Percentiles rank a stretch among this genome's conserved stretches.
Conservation (phyloP, 257 asterid genomes). For the Anisodus acutangulus region DNA sequence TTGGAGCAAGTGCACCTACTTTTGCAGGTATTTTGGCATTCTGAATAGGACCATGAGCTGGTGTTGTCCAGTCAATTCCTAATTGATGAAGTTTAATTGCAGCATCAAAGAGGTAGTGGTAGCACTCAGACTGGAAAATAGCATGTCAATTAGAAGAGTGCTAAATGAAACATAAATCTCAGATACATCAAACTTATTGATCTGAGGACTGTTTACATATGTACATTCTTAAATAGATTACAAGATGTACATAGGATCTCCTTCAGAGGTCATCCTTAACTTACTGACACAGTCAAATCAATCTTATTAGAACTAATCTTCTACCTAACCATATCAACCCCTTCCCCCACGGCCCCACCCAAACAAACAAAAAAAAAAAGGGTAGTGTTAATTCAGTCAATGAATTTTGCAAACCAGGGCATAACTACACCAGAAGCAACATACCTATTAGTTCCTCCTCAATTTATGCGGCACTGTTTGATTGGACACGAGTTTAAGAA, state of each 20-base stretch:
- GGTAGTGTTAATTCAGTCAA: too few relatives aligned
- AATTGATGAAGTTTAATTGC: conserved; percentile 92
- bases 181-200: not conserved
- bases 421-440: too few relatives aligned
- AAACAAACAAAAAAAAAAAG: too few relatives aligned
- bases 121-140: conserved; percentile 81
- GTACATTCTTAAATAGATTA: not conserved
- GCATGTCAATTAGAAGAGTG: conserved; percentile 34
- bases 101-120: conserved; percentile 97
- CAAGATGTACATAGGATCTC: not conserved
- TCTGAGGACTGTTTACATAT: not conserved
- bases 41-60: conserved; percentile 72
- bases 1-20: conserved; percentile 37
- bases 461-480: too few relatives aligned
- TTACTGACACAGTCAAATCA: not conserved
- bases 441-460: too few relatives aligned
- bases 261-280: not conserved
- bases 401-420: too few relatives aligned
- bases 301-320: not conserved
- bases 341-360: too few relatives aligned
- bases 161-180: not conserved
- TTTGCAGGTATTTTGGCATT: conserved; percentile 44
- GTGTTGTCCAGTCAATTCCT: conserved; percentile 89
- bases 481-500: not conserved
- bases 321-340: not conserved